phyloP scores from a whole-genome alignment of 1,139 yeast species.

The Meyerozyma carpophila region DNA sequence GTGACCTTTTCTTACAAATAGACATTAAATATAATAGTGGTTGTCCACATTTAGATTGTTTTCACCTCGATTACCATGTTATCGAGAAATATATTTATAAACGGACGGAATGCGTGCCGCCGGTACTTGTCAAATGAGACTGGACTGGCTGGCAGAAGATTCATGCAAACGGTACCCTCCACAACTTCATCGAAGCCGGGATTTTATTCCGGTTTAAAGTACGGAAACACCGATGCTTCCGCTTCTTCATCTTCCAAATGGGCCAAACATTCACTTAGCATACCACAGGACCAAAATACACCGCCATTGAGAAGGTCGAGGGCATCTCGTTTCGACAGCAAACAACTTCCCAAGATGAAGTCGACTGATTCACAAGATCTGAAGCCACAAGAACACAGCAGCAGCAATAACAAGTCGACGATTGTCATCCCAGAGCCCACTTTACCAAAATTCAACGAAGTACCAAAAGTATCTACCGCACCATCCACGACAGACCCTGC shows the following conservation, averaged over 20 bases:
- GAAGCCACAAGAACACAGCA: slow-evolving; percentile 1
- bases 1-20: slow-evolving; percentile 1
- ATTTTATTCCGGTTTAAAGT: slow-evolving; percentile 27
- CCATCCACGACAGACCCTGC: slow-evolving; percentile 8
- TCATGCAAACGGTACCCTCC: slow-evolving; percentile 37
- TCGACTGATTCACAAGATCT: not conserved
- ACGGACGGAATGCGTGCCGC: not conserved
- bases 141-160: slow-evolving; percentile 29
- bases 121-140: slow-evolving; percentile 23
- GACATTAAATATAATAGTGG: not conserved
- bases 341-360: slow-evolving; percentile 6
- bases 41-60: not conserved
- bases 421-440: slow-evolving; percentile 2
- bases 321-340: slow-evolving; percentile 29
- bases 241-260: slow-evolving; percentile 13
- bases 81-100: not conserved
- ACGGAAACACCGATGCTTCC: slow-evolving; percentile 9
- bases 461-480: slow-evolving; percentile 2
- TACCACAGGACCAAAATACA: slow-evolving; percentile 10
- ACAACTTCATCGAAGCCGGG: slow-evolving; percentile 15
- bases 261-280: slow-evolving; percentile 20
- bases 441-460: not conserved
- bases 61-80: not conserved
- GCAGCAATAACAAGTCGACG: slow-evolving; percentile 1
- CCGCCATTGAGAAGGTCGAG: slow-evolving; percentile 31